Evolutionary conservation across 805 yeast genomes (phyloP), one percentile per base, ranked within the genome.

Genomic region (Scheffersomyces stipitis): DNA sequence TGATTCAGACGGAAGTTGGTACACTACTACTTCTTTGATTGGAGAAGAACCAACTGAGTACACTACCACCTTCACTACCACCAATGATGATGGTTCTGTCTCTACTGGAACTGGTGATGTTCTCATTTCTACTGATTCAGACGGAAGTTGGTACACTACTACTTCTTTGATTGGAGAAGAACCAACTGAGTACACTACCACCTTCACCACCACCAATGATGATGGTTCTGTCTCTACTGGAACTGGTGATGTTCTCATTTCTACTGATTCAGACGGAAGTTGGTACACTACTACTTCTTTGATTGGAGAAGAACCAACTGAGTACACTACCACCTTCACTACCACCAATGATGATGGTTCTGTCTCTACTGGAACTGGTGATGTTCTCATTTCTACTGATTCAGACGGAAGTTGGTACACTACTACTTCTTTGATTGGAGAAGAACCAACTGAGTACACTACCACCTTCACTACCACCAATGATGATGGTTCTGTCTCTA

Each of bases 301-400:
- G 10, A 15, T 28, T 5, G 13, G 18, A n/a, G n/a, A n/a, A n/a
- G n/a, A n/a, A n/a, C n/a, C n/a, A n/a, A 31, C 36, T 20, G 40
- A 37, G 15, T 51, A 45, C 41, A 45, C 55, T 28, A 48, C 55
- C n/a, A 47, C 51, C 8, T 39, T 45, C 28, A 32, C 39, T 28
- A 41, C 42, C 18, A 44, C 52, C 15, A 35, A 40, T 29, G 18
- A 45, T 13, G 44, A 41, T 36, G 54, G 54, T 10, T 18, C 36
- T 16, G 23, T 35, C 14, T 28, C 37, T 6, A 53, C 56, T 9
- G 47, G 46, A 15, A 40, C 54, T 7, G 55, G 52, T 28, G 49
- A 34, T 10, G 51, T 45, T 33, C 30, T 44, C 28, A 47, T 47
- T 7, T 38, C 51, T 12, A 46, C 54, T 22, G 34, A 51, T 32